A percentile compares a stretch with the other conserved stretches of the same genome.
phyloP scores from a whole-genome alignment of 2,329 filamentous ascomycete genomes.

The Zymoseptoria pseudotritici region DNA sequence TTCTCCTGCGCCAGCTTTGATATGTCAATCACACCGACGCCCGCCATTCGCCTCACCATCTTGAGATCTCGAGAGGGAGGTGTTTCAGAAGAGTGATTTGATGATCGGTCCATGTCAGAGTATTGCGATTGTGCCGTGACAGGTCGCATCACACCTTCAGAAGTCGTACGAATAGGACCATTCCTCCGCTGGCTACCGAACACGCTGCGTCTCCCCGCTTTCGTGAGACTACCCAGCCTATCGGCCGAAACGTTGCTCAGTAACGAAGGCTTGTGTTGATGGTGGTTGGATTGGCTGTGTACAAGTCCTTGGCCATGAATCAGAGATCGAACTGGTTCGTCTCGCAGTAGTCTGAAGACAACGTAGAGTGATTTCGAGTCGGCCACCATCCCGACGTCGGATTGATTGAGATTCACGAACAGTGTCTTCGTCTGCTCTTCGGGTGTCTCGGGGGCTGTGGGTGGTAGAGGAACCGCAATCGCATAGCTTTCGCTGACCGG shows the following conservation, averaged over 20 bases:
- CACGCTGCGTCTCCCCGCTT: conserved; percentile 40
- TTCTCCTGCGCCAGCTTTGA: conserved; percentile 39
- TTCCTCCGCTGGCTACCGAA: conserved; percentile 60
- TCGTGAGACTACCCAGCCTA: conserved; percentile 17
- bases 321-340: conserved; percentile 36
- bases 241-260: conserved; percentile 11
- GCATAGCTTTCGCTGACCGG: conserved; percentile 77
- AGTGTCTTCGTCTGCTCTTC: conserved; percentile 70
- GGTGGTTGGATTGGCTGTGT: conserved; percentile 13
- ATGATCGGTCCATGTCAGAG: conserved; percentile 13
- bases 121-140: conserved; percentile 21
- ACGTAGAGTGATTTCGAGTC: conserved; percentile 68
- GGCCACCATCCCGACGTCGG: conserved; percentile 61
- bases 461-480: conserved; percentile 68
- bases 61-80: conserved; percentile 34
- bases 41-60: conserved; percentile 60
- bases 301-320: conserved; percentile 17
- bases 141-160: conserved; percentile 14
- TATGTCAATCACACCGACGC: conserved; percentile 69
- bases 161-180: conserved; percentile 12
- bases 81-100: conserved; percentile 1
- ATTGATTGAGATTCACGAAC: conserved; percentile 75
- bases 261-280: conserved; percentile 10
- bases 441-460: conserved; percentile 58
- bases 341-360: conserved; percentile 68